Conservation (phyloP, 345 rosid species). For the Laguncularia racemosa region DNA sequence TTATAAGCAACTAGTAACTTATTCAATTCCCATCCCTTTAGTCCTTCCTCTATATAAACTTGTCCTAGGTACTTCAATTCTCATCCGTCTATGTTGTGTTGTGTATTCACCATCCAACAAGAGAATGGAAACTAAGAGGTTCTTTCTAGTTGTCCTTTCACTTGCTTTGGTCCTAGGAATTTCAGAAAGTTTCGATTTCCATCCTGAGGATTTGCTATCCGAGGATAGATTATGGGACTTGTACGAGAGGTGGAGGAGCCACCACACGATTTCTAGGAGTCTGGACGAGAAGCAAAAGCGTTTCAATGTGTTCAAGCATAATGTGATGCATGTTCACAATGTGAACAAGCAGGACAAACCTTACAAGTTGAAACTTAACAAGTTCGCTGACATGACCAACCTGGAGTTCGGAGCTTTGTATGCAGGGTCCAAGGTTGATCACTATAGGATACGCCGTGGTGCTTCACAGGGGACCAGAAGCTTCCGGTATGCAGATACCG, state of each 20-base stretch:
- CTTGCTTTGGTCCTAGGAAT: slow-evolving; percentile 34
- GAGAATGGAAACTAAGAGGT: slow-evolving; percentile 14
- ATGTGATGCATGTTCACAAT: slow-evolving; percentile 60
- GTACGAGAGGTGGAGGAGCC: slow-evolving; percentile 85
- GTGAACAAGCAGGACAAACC: slow-evolving; percentile 64
- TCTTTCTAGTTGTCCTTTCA: slow-evolving; percentile 25
- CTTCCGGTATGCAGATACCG: slow-evolving; percentile 55
- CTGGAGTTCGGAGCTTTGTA: slow-evolving; percentile 52
- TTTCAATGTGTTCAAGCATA: slow-evolving; percentile 73
- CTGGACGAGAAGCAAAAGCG: slow-evolving; percentile 57
- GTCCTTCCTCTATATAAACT: slow-evolving; percentile 24
- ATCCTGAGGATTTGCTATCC: slow-evolving; percentile 48
- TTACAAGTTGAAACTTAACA: slow-evolving; percentile 78
- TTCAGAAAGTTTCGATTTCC: slow-evolving; percentile 53
- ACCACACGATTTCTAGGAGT: slow-evolving; percentile 62
- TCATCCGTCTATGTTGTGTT: no score
- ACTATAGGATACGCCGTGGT: slow-evolving; percentile 56
- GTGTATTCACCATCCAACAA: neutral
- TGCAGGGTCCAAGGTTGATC: slow-evolving; percentile 70
- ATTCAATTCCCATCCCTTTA: no score
- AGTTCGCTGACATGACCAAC: slow-evolving; percentile 81
- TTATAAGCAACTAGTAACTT: no score
- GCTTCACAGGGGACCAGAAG: slow-evolving; percentile 21
- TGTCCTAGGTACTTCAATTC: neutral
- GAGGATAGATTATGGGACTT: slow-evolving; percentile 69